Percentiles rank a stretch among this genome's conserved stretches.
Evolutionary conservation across 257 asterid species (phyloP).

Genomic region (Solanum stenotomum): DNA sequence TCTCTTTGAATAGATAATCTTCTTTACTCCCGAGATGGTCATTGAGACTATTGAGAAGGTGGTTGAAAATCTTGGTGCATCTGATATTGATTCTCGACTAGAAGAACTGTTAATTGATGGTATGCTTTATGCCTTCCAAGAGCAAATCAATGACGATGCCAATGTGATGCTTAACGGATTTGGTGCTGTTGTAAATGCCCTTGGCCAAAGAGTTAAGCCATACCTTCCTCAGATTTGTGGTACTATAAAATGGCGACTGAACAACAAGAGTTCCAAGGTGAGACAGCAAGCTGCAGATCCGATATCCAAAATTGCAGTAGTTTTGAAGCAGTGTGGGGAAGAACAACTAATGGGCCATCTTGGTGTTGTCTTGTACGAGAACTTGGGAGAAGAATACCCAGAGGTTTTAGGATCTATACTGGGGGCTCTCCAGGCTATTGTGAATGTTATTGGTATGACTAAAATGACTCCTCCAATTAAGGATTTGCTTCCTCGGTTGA

Average conservation of each 20-base stretch:
- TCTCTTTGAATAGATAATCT: too few species aligned
- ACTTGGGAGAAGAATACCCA: conserved; percentile 86
- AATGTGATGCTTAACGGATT: conserved; percentile 89
- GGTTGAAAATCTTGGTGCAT: conserved; percentile 78
- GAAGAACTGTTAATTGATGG: conserved; percentile 84
- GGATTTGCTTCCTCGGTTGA: conserved; percentile 86
- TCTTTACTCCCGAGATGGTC: conserved; percentile 31
- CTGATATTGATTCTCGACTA: conserved; percentile 77
- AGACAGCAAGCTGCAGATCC: conserved; percentile 90
- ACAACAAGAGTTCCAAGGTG: conserved; percentile 89
- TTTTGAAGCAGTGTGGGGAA: conserved; percentile 85
- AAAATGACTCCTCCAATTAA: conserved; percentile 93
- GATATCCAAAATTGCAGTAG: conserved; percentile 83
- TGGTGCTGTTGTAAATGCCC: conserved; percentile 90
- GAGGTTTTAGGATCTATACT: conserved; percentile 84
- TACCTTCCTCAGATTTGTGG: conserved; percentile 95
- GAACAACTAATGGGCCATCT: conserved; percentile 92
- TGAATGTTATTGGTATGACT: conserved; percentile 89
- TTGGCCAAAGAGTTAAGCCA: conserved; percentile 78
- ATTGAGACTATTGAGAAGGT: conserved; percentile 95
- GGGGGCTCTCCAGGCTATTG: conserved; percentile 87
- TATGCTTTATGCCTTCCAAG: conserved; percentile 82
- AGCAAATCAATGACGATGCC: conserved; percentile 88
- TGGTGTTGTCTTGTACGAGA: conserved; percentile 80
- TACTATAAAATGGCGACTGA: conserved; percentile 85